A percentile compares a stretch with the other conserved stretches of the same genome.
phyloP scores from a whole-genome alignment of 140 eudicot species.

The Cichorium intybus region DNA sequence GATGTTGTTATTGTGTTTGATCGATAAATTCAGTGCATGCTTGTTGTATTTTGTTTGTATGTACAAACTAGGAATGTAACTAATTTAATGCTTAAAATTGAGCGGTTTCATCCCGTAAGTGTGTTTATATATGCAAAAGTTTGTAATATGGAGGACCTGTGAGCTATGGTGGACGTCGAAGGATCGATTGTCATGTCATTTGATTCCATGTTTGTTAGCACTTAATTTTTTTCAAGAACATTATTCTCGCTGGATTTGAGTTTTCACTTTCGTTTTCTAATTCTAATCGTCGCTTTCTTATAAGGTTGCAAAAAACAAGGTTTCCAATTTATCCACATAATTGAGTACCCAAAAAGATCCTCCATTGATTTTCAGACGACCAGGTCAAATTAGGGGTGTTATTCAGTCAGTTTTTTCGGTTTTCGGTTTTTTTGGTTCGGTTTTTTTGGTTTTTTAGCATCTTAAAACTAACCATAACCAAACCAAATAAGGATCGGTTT shows the following conservation, averaged over 20 bases:
- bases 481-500: too few relatives aligned
- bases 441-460: too few relatives aligned
- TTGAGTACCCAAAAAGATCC: conserved; percentile 8
- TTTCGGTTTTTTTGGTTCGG: too few relatives aligned
- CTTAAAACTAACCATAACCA: too few relatives aligned
- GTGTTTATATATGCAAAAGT: background rate
- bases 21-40: conserved; percentile 17
- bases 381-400: conserved; percentile 26
- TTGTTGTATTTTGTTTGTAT: conserved; percentile 34
- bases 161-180: conserved; percentile 12
- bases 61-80: conserved; percentile 4
- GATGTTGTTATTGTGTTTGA: conserved; percentile 19
- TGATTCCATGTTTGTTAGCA: conserved; percentile 6
- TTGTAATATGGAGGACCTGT: background rate
- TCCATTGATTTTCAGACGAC: conserved; percentile 18
- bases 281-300: conserved; percentile 1
- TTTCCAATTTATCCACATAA: too few relatives aligned
- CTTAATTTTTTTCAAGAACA: background rate
- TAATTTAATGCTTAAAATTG: conserved; percentile 5
- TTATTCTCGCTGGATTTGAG: conserved; percentile 3
- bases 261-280: background rate
- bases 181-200: conserved; percentile 26
- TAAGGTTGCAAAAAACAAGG: conserved; percentile 1
- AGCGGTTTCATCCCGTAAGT: background rate
- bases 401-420: too few relatives aligned